These are phyloP conservation scores for Ustilago hordei DNA, from an alignment of 1,284 basidiomycete genomes.

Conservation along the genomic window DNA sequence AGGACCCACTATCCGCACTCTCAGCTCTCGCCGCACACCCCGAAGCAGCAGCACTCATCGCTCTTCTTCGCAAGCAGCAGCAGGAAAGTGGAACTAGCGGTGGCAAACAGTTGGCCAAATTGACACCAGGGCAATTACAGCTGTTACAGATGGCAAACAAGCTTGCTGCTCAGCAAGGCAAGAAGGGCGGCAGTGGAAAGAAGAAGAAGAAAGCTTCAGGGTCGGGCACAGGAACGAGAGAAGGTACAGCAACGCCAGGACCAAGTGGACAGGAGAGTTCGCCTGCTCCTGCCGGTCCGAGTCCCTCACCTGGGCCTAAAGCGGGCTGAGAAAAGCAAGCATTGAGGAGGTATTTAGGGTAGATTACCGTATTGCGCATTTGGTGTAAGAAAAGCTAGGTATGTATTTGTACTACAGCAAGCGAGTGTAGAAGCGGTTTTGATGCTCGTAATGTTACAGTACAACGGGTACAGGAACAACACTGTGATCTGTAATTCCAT, in stretches of 20 bases:
- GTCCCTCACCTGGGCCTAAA: slow-evolving; percentile 34
- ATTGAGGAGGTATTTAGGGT: too few relatives aligned
- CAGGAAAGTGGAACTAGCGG: slow-evolving; percentile 40
- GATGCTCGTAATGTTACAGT: neutral
- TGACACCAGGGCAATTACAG: slow-evolving; percentile 65
- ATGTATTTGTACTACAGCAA: slow-evolving; percentile 4
- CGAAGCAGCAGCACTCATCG: slow-evolving; percentile 64
- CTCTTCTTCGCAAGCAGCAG: slow-evolving; percentile 64
- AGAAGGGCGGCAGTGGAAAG: slow-evolving; percentile 37
- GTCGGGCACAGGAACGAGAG: slow-evolving; percentile 24
- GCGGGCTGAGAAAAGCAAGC: neutral
- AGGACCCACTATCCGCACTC: slow-evolving; percentile 59
- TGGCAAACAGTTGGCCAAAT: slow-evolving; percentile 56
- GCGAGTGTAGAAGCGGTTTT: neutral
- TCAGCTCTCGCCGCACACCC: slow-evolving; percentile 62
- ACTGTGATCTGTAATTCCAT: neutral
- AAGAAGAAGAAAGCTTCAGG: slow-evolving; percentile 46
- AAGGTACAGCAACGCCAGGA: slow-evolving; percentile 40
- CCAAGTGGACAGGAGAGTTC: slow-evolving; percentile 36
- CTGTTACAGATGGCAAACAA: slow-evolving; percentile 66
- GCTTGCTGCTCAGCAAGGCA: slow-evolving; percentile 56
- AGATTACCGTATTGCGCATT: neutral
- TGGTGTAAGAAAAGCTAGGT: neutral
- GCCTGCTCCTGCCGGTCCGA: slow-evolving; percentile 28
- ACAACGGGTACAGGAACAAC: neutral